Conservation (phyloP, 495 filamentous ascomycete genomes). For the Talaromyces adpressus region DNA sequence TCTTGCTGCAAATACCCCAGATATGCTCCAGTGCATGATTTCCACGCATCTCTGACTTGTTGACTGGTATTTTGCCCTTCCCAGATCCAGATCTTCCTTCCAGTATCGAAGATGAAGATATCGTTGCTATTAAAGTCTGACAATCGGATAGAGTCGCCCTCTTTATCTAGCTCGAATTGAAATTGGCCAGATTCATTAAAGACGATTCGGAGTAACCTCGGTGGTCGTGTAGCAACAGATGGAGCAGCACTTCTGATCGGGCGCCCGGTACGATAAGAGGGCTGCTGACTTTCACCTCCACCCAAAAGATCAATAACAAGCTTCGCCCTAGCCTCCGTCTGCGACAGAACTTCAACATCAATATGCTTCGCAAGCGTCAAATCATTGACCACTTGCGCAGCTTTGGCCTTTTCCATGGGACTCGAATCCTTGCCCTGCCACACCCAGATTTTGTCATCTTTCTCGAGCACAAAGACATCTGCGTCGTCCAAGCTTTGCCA, state of each 20-base stretch:
- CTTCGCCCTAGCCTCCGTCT: slow-evolving; percentile 45
- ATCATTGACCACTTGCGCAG: slow-evolving; percentile 55
- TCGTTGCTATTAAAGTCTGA: slow-evolving; percentile 47
- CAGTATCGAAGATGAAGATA: slow-evolving; percentile 51
- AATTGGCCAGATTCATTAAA: slow-evolving; percentile 47
- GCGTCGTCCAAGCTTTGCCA: slow-evolving; percentile 54
- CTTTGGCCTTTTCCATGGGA: slow-evolving; percentile 59
- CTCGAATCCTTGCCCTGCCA: slow-evolving; percentile 58
- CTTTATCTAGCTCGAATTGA: slow-evolving; percentile 46
- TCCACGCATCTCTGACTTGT: slow-evolving; percentile 48
- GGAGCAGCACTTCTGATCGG: slow-evolving; percentile 24
- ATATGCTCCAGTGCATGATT: slow-evolving; percentile 49
- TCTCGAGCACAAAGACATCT: slow-evolving; percentile 56
- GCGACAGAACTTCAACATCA: slow-evolving; percentile 54
- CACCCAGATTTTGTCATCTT: slow-evolving; percentile 53
- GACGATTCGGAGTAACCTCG: slow-evolving; percentile 43
- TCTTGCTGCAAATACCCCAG: slow-evolving; percentile 38
- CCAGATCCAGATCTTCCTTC: slow-evolving; percentile 52
- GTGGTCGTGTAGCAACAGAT: slow-evolving; percentile 14
- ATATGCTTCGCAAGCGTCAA: slow-evolving; percentile 53
- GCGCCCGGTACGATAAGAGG: slow-evolving; percentile 27
- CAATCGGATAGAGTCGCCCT: slow-evolving; percentile 28
- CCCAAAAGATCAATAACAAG: slow-evolving; percentile 49
- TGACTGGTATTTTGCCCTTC: slow-evolving; percentile 47
- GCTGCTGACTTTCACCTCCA: slow-evolving; percentile 32